Conservation (phyloP, 768 basidiomycete species). For the Gautieria morchelliformis region DNA sequence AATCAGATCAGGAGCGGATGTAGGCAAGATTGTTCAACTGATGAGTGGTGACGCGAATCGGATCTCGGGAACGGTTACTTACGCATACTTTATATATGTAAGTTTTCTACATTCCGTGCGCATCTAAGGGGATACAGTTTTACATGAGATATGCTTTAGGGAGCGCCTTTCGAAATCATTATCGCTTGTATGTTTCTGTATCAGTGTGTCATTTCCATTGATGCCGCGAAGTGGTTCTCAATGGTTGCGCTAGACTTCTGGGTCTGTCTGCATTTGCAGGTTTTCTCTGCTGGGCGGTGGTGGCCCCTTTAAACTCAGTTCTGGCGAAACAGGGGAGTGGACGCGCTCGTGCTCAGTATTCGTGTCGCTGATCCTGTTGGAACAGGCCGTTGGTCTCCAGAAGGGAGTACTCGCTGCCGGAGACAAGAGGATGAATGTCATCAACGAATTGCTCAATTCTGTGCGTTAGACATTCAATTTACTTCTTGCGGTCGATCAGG, state of each 20-base stretch:
- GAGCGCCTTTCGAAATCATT: slow-evolving; percentile 65
- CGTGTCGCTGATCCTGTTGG: not conserved
- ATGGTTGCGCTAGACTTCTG: slow-evolving; percentile 35
- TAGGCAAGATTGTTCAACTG: slow-evolving; percentile 84
- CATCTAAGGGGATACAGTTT: not conserved
- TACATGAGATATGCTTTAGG: slow-evolving; percentile 5
- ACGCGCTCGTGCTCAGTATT: slow-evolving; percentile 11
- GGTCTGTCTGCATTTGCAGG: slow-evolving; percentile 69
- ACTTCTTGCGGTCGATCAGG: not conserved
- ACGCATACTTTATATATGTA: slow-evolving; percentile 58
- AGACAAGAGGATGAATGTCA: slow-evolving; percentile 68
- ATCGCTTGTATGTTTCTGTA: slow-evolving; percentile 70
- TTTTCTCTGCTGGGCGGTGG: slow-evolving; percentile 53
- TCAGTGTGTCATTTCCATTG: slow-evolving; percentile 34
- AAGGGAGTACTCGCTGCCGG: slow-evolving; percentile 50
- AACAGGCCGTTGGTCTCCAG: slow-evolving; percentile 36
- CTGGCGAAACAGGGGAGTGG: slow-evolving; percentile 38
- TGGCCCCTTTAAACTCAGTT: slow-evolving; percentile 64
- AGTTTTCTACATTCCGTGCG: slow-evolving; percentile 23
- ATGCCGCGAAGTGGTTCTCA: no score
- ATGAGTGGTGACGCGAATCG: slow-evolving; percentile 75
- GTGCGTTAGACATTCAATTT: slow-evolving; percentile 19
- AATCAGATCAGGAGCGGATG: slow-evolving; percentile 59
- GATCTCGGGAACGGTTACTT: slow-evolving; percentile 43
- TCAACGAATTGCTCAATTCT: slow-evolving; percentile 69